Evolutionary conservation across 2,329 filamentous ascomycete species (phyloP), one percentile per base, ranked within the genome.

Genomic region (Apiospora hydei): DNA sequence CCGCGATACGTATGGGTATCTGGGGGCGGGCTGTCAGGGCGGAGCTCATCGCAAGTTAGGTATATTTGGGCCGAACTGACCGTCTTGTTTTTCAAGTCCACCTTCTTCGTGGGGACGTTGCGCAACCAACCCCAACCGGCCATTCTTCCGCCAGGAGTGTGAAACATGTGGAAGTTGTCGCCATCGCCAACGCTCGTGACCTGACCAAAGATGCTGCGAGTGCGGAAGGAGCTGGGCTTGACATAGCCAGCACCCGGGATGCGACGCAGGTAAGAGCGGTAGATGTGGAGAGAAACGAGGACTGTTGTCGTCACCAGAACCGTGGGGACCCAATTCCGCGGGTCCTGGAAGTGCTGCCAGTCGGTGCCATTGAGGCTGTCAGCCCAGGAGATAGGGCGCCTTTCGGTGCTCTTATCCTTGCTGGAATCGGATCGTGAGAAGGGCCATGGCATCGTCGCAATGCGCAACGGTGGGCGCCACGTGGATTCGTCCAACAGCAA

Each of bases 121-220:
- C 94, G 92, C 75, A 96, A 79, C 94, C 94, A 97, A n/a, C 93
- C 95, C 96, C 96, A 99, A 70, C 96, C 96, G 14, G 92, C 88
- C 69, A 95, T 82, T 75, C 91, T 88, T 14, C 96, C 96, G n/a
- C 96, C 96, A 0, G 96, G 96, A 0, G 95, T 98, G 82, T 99
- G 96, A 81, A 93, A 99, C 67, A 99, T 82, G 77, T 96, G 93
- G 81, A 99, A 98, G 80, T 96, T 96, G 82, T 99, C 96, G 4
- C 95, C 97, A 86, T 99, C 96, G 57, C 97, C 96, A 34, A 99
- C 96, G 77, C 93, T 95, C 16, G 96, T 98, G 57, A 98, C 96
- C 74, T 89, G 89, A 18, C 96, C 96, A 77, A 96, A 93, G 57
- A 99, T 80, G 76, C 90, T 95, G 77, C 93, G 88, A 73, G 86